Base-by-base conservation (phyloP, 345 rosid species). In the Eucalyptus marginata region DNA sequence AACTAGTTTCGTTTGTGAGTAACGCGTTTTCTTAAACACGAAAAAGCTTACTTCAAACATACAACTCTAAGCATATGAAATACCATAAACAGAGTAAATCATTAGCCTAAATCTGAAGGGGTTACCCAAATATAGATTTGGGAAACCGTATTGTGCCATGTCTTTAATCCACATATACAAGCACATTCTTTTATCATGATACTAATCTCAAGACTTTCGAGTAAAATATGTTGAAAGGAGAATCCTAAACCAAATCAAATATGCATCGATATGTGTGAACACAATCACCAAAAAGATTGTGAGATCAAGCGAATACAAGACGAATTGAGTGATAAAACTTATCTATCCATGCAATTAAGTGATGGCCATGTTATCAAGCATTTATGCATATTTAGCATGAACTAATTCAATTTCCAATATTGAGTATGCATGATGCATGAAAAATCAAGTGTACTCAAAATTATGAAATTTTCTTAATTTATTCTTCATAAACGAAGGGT, bases 61-160 rank as follows among this genome's bases (percentile, higher is more conserved):
- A 56, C 4, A 27, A 11, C 7, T 59, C n/a, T 12, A 59, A 27
- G n/a, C 6, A 3, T 25, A 59, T 25, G 6, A 25, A 59, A 25
- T 27, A 59, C 31, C 4, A 12, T 27, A 24, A 1, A 59, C 0
- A 5, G 3, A 59, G 15, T 25, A 25, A 27, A 59, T 59, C 15
- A 11, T 5, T 2, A 59, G 15, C 14, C 7, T 25, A 59, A 58
- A 58, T 3, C n/a, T 10, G 1, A 58, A 25, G 2, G 14, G 7
- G 3, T 24, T 10, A 22, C 14, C 64, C 2, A 58, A 59, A 56
- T 2, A 56, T 56, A 6, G 5, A 56, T 20, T 56, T 24, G 5
- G 29, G 2, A 24, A 24, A 59, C 13, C 1, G 1, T 9, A 58
- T 58, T 1, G 3, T 58, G 64, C 1, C 10, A 4, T 54, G 5